A percentile compares a stretch with the other conserved stretches of the same genome.
Conservation (phyloP, 148 eudicot genomes). For the Spergularia bocconei region DNA sequence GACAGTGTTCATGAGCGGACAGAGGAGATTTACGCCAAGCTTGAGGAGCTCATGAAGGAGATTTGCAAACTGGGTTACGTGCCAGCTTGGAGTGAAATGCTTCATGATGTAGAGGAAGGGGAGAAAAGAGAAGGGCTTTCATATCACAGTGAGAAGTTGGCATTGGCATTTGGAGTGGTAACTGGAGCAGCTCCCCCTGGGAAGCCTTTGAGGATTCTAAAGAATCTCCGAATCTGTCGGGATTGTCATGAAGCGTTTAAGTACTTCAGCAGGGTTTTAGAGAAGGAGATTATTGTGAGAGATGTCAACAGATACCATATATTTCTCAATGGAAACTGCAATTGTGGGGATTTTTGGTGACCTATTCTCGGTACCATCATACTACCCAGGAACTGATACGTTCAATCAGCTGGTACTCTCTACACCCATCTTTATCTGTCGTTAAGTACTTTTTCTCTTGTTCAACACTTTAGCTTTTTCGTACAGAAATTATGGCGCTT, state of each 20-base stretch:
- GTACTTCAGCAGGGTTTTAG: slow-evolving; percentile 49
- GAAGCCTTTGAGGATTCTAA: slow-evolving; percentile 62
- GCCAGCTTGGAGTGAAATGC: slow-evolving; percentile 46
- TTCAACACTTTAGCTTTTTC: background rate
- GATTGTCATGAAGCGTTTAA: slow-evolving; percentile 67
- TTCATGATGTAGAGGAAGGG: slow-evolving; percentile 51
- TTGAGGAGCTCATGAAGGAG: slow-evolving; percentile 46
- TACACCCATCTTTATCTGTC: background rate
- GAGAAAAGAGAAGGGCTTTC: slow-evolving; percentile 57
- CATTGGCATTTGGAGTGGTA: slow-evolving; percentile 66
- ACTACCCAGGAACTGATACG: background rate
- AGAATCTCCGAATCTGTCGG: slow-evolving; percentile 62
- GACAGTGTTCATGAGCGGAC: slow-evolving; percentile 45
- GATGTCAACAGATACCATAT: slow-evolving; percentile 67
- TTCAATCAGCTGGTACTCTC: slow-evolving; percentile 23
- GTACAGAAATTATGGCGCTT: background rate
- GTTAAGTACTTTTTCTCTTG: background rate
- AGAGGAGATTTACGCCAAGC: slow-evolving; percentile 45
- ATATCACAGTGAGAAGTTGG: slow-evolving; percentile 72
- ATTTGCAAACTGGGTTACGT: slow-evolving; percentile 56
- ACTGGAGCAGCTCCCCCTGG: slow-evolving; percentile 52
- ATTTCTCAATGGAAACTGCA: slow-evolving; percentile 54
- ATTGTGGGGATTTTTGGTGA: slow-evolving; percentile 66
- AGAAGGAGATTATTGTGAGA: slow-evolving; percentile 64
- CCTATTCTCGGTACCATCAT: background rate